Evolutionary conservation across 345 rosid genomes (phyloP).

Genomic region (Dimocarpus longan): DNA sequence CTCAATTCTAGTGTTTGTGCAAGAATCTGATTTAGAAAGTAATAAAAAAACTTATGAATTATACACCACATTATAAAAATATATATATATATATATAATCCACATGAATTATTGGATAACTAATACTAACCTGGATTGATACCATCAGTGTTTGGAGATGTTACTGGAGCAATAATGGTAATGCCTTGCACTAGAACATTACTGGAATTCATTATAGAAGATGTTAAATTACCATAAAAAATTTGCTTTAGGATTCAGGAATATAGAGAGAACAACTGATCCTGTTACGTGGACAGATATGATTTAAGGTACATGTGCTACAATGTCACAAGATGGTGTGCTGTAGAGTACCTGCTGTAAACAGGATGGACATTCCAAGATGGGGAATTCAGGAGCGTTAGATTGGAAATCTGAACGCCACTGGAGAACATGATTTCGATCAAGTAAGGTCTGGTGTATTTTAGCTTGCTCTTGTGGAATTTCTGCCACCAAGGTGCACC

Average conservation of each 20-base stretch:
- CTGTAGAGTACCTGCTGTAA: conserved; percentile 63
- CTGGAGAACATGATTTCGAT: conserved; percentile 77
- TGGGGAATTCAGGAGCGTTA: conserved; percentile 83
- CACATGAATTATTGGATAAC: not conserved
- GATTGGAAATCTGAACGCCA: conserved; percentile 72
- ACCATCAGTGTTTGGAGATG: conserved; percentile 92
- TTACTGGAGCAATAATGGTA: conserved; percentile 82
- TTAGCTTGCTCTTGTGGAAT: conserved; percentile 73
- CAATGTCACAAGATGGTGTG: too few species aligned
- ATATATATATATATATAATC: too few species aligned
- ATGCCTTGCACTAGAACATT: conserved; percentile 72
- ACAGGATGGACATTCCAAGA: conserved; percentile 95
- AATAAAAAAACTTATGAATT: conserved; percentile 5
- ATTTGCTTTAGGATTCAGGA: too few species aligned
- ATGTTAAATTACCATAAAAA: too few species aligned
- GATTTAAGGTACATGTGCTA: too few species aligned
- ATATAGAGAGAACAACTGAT: too few species aligned
- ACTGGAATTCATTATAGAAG: conserved; percentile 40
- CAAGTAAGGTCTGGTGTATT: conserved; percentile 87
- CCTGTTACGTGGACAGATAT: too few species aligned
- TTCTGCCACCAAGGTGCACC: conserved; percentile 94
- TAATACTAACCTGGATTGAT: conserved; percentile 73
- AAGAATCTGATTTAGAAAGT: conserved; percentile 64
- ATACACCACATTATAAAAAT: not conserved
- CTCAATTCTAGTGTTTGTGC: conserved; percentile 82